Evolutionary conservation across 2,329 filamentous ascomycete species (phyloP).

Genomic region (Fusarium floridanum): DNA sequence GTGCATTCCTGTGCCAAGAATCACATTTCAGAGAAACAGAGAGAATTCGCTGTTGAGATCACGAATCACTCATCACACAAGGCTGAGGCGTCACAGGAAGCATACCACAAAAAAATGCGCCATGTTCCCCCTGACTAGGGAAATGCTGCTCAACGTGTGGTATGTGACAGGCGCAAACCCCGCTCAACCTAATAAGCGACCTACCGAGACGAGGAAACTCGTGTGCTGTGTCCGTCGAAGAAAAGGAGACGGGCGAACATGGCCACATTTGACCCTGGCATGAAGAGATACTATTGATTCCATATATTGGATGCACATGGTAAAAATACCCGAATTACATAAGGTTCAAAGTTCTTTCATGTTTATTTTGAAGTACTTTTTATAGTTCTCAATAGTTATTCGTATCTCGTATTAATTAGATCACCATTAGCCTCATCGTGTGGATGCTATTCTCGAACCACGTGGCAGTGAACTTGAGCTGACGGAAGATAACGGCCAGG

Average conservation of each 20-base stretch:
- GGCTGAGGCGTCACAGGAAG: neutral
- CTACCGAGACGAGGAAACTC: neutral
- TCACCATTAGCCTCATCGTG: neutral
- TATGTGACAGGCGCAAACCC: slow-evolving; percentile 20
- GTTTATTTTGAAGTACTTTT: neutral
- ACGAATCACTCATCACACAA: neutral
- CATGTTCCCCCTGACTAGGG: neutral
- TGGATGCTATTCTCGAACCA: neutral
- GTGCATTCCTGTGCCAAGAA: slow-evolving; percentile 25
- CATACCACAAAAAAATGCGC: neutral
- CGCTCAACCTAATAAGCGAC: slow-evolving; percentile 9
- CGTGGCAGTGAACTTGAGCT: neutral
- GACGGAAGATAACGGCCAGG: neutral
- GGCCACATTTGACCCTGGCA: neutral
- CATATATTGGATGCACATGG: neutral
- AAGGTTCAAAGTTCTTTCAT: neutral
- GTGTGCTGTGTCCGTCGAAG: neutral
- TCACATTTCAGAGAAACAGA: slow-evolving; percentile 14
- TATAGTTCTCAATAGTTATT: neutral
- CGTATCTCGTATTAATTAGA: neutral
- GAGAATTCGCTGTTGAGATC: neutral
- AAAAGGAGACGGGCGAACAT: neutral
- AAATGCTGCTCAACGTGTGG: slow-evolving; percentile 2
- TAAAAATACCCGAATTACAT: neutral
- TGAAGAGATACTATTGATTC: neutral